These are phyloP conservation scores for Dictyophora rubrovolvata DNA, from an alignment of 768 basidiomycete genomes.

Conservation along the genomic window DNA sequence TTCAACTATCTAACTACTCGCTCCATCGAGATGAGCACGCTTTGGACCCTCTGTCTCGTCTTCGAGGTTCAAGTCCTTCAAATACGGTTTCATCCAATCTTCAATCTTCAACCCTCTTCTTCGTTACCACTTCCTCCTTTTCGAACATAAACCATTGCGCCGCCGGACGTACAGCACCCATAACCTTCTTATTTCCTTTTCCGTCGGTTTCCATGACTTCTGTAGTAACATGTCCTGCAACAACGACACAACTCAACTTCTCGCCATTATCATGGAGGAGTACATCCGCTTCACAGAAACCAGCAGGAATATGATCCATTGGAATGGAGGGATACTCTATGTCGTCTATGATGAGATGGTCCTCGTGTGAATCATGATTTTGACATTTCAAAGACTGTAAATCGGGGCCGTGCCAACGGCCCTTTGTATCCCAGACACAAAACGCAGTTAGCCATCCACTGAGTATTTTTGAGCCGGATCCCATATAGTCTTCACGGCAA, in stretches of 20 bases:
- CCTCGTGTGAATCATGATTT: not conserved
- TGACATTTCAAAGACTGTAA: not conserved
- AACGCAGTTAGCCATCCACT: constrained; percentile 12
- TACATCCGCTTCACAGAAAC: constrained; percentile 1
- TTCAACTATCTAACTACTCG: too few relatives aligned
- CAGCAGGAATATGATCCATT: not conserved
- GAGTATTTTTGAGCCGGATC: constrained; percentile 2
- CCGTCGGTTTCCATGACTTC: too few relatives aligned
- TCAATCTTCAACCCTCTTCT: too few relatives aligned
- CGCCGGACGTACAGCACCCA: too few relatives aligned
- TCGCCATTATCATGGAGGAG: constrained; percentile 4
- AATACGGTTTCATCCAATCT: too few relatives aligned
- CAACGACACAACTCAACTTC: not conserved
- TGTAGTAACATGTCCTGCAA: too few relatives aligned
- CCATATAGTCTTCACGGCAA: not conserved
- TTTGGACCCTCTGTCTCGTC: too few relatives aligned
- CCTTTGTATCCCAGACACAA: constrained; percentile 6
- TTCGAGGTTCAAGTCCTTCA: too few relatives aligned
- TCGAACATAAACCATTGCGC: too few relatives aligned
- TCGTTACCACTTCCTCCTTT: too few relatives aligned
- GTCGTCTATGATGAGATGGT: not conserved
- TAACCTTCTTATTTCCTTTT: too few relatives aligned
- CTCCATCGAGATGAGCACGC: too few relatives aligned
- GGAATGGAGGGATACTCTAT: not conserved
- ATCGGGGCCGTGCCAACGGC: constrained; percentile 6